phyloP scores from a whole-genome alignment of 192 early-diverging fungal species.

The Coemansia sp. region DNA sequence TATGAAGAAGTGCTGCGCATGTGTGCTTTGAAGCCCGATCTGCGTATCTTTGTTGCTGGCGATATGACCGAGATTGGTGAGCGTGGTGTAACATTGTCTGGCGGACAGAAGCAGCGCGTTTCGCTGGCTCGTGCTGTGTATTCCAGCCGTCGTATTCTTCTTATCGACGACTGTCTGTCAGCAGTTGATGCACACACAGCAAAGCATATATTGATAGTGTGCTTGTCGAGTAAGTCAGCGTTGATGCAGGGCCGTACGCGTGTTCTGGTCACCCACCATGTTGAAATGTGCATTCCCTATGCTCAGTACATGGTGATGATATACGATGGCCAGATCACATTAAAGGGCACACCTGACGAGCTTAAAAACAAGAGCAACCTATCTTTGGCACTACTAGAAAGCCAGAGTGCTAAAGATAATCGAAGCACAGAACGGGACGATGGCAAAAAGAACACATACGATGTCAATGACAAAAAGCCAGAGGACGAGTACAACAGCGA shows the following conservation, averaged over 20 bases:
- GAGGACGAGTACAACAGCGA: conserved; percentile 34
- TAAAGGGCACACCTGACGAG: conserved; percentile 51
- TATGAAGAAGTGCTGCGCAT: conserved; percentile 73
- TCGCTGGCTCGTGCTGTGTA: conserved; percentile 82
- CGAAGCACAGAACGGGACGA: too few relatives aligned
- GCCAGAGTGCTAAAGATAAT: too few relatives aligned
- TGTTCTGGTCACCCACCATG: conserved; percentile 82
- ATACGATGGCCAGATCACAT: conserved; percentile 58
- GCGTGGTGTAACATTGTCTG: conserved; percentile 70
- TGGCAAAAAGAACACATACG: too few relatives aligned
- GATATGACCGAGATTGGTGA: conserved; percentile 89
- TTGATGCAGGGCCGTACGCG: conserved; percentile 72
- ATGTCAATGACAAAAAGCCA: conserved; percentile 4
- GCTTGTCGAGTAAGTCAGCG: conserved; percentile 58
- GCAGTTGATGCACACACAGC: conserved; percentile 94
- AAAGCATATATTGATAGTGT: conserved; percentile 71
- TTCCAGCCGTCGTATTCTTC: conserved; percentile 57
- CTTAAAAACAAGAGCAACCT: conserved; percentile 44
- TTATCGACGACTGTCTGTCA: conserved; percentile 82
- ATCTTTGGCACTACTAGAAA: neutral
- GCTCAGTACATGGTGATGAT: conserved; percentile 57
- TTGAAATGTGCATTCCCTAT: conserved; percentile 56
- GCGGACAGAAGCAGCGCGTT: conserved; percentile 82
- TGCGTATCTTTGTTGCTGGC: conserved; percentile 75
- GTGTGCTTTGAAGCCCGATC: conserved; percentile 77